Evolutionary conservation across 768 basidiomycete genomes (phyloP), one percentile per base, ranked within the genome.

Genomic region (Pleurotus ostreatus): DNA sequence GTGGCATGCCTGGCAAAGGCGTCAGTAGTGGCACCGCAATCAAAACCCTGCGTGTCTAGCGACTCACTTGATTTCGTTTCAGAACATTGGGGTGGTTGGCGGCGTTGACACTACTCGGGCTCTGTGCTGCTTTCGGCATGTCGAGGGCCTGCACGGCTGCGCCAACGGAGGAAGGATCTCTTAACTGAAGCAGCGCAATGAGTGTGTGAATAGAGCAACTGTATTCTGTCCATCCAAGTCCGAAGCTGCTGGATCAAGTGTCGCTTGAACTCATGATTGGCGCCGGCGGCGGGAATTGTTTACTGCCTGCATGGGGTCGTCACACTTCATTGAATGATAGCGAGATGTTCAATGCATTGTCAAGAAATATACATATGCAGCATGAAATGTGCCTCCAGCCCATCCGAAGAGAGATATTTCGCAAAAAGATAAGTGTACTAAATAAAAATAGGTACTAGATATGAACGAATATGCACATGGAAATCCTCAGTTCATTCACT

Each of bases 1-100:
- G 66, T 82, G 80, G 61, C 80, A 82, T 60, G 80, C 80, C 80
- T 82, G 56, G 37, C 25, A 58, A 44, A 30, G 23, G 49, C 43
- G 54, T 44, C 22, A 60, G 25, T 34, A 34, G 9, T 9, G 11
- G 30, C 7, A 34, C 30, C 30, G 30, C 30, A 34, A 34, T 34
- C 30, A 34, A 34, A 34, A 34, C 30, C 30, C 30, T 34, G 18
- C 41, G 49, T 16, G 16, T 22, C 13, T 52, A 13, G 48, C 49
- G 40, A 64, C 74, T 43, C 55, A 78, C 80, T 66, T 81, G 80
- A 59, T 82, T 82, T 51, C 80, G 67, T 61, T 80, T 82, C 25
- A 81, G 67, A 25, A 80, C 78, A 63, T 77, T 80, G 3, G 77
- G 75, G 59, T 77, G 74, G 30, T 34, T 34, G 30, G 30, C 30